Evolutionary conservation across 169 alveolate species (phyloP).

Genomic region (Eimeria mitis): DNA sequence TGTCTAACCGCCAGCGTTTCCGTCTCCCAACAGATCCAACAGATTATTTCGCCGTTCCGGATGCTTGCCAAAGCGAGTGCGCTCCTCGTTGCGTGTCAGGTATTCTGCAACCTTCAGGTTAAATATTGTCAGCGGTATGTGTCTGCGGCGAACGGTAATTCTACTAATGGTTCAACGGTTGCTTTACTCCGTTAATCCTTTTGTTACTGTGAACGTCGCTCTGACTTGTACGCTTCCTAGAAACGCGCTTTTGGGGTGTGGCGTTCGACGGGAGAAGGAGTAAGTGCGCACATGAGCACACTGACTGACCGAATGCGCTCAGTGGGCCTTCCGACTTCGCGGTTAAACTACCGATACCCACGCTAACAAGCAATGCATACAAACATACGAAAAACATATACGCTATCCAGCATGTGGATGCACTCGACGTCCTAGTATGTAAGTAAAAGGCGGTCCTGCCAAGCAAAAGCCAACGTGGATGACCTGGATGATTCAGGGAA

Average conservation of each 20-base stretch:
- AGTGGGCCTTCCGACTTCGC: no score
- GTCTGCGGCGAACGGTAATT: background rate
- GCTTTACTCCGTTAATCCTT: background rate
- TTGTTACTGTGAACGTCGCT: no score
- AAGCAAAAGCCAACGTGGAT: background rate
- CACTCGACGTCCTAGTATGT: background rate
- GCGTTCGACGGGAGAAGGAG: no score
- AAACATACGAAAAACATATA: no score
- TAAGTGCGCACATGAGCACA: no score
- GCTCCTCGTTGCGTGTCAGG: background rate
- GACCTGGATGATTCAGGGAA: background rate
- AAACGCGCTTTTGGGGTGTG: no score
- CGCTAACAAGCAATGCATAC: no score
- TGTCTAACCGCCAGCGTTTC: background rate
- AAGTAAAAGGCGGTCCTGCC: background rate
- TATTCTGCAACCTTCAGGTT: no score
- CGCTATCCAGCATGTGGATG: no score
- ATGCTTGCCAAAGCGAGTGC: background rate
- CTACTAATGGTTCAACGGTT: background rate
- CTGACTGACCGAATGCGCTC: no score
- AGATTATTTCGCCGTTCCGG: background rate
- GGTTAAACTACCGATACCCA: no score
- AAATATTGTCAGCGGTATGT: background rate
- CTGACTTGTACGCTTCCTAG: no score
- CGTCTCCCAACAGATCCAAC: background rate